Percentiles rank a stretch among this genome's conserved stretches.
Conservation (phyloP, 208 protist species). For the Trypanosoma platydactyli region DNA sequence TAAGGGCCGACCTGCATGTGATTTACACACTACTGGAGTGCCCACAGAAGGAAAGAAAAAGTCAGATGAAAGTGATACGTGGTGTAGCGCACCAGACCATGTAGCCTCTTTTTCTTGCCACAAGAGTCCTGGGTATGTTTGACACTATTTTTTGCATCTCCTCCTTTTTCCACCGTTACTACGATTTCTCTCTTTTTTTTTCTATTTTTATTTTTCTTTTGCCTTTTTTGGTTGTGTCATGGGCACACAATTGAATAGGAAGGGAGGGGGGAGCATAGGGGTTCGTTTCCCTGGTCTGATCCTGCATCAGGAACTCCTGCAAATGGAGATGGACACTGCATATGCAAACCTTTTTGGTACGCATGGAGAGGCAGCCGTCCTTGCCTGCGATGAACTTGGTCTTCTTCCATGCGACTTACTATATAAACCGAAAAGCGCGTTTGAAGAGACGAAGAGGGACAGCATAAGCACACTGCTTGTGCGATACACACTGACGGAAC, state of each 20-base stretch:
- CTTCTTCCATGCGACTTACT: slow-evolving; percentile 35
- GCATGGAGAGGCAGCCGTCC: slow-evolving; percentile 35
- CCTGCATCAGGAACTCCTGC: background rate
- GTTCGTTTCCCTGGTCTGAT: no score
- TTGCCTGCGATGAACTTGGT: slow-evolving; percentile 41
- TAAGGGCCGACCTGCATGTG: background rate
- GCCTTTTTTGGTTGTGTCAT: background rate
- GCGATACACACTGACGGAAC: slow-evolving; percentile 41
- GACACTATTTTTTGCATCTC: background rate
- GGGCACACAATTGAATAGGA: background rate
- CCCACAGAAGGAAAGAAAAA: background rate
- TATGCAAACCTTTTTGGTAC: slow-evolving; percentile 37
- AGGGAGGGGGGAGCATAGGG: no score
- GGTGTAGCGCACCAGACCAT: no score
- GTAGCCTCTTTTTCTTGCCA: no score
- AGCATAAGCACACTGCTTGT: slow-evolving; percentile 26
- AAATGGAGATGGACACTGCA: slow-evolving; percentile 28
- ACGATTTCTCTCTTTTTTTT: slow-evolving; percentile 1
- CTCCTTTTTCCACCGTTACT: slow-evolving; percentile 9
- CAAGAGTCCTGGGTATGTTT: no score
- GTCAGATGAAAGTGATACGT: no score
- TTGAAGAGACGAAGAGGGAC: slow-evolving; percentile 4
- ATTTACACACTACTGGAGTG: background rate
- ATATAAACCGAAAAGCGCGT: slow-evolving; percentile 23
- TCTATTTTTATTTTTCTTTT: slow-evolving; percentile 15